Evolutionary conservation across 2,329 filamentous ascomycete genomes (phyloP).

Genomic region (Fusarium praegraminearum): DNA sequence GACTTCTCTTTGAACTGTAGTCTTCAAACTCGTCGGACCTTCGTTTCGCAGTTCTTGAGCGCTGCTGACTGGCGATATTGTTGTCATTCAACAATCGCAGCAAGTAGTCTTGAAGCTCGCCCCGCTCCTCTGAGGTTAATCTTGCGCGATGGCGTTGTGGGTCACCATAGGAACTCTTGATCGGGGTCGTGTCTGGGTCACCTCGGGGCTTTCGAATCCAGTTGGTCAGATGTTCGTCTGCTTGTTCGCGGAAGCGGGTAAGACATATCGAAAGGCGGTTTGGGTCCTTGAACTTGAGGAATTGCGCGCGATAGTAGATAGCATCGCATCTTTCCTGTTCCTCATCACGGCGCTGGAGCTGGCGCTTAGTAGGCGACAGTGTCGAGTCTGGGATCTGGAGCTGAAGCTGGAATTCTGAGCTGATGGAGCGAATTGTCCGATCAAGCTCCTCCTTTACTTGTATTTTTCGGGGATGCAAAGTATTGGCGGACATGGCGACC

Average conservation of each 20-base stretch:
- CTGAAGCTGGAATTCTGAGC: constrained; percentile 44
- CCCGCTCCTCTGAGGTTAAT: constrained; percentile 38
- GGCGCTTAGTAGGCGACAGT: constrained; percentile 46
- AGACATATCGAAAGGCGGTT: constrained; percentile 38
- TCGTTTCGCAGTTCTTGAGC: constrained; percentile 35
- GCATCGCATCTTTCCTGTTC: constrained; percentile 40
- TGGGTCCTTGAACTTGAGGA: constrained; percentile 39
- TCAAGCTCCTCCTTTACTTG: constrained; percentile 41
- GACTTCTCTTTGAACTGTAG: constrained; percentile 34
- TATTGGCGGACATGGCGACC: constrained; percentile 34
- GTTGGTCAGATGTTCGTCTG: constrained; percentile 29
- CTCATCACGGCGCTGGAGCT: constrained; percentile 34
- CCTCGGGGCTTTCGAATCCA: constrained; percentile 42
- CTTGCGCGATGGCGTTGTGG: constrained; percentile 41
- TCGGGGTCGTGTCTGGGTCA: constrained; percentile 38
- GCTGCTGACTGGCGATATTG: constrained; percentile 19
- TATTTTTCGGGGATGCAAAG: neutral
- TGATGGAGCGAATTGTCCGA: constrained; percentile 45
- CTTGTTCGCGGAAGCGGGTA: constrained; percentile 43
- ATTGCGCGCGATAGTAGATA: constrained; percentile 43
- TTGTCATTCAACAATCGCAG: constrained; percentile 32
- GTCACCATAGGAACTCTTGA: constrained; percentile 26
- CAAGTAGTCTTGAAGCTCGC: constrained; percentile 45
- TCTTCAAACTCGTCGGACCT: constrained; percentile 40
- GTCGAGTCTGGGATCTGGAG: constrained; percentile 42